Evolutionary conservation across 352 stramenopile genomes (phyloP).

Genomic region (Phytophthora ohioensis): DNA sequence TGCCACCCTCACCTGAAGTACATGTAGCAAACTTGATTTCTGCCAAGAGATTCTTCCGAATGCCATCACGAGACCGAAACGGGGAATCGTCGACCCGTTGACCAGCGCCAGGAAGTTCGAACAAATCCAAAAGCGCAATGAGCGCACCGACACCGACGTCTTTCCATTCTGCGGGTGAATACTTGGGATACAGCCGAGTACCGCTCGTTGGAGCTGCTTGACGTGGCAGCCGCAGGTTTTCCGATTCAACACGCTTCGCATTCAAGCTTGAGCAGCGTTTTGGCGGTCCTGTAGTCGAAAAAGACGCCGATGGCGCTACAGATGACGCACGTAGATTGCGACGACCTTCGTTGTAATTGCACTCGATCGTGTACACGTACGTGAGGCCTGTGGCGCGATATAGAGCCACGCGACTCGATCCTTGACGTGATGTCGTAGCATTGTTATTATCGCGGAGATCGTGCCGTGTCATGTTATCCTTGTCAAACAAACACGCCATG

Average conservation of each 20-base stretch:
- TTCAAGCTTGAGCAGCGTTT: slow-evolving; percentile 23
- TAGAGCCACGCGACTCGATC: slow-evolving; percentile 81
- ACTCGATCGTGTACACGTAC: slow-evolving; percentile 93
- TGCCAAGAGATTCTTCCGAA: slow-evolving; percentile 58
- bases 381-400: slow-evolving; percentile 74
- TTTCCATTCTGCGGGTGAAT: slow-evolving; percentile 67
- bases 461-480: slow-evolving; percentile 78
- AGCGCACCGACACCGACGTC: slow-evolving; percentile 74
- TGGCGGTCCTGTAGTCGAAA: neutral
- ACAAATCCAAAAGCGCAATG: slow-evolving; percentile 70
- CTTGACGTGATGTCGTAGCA: slow-evolving; percentile 64
- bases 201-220: slow-evolving; percentile 29
- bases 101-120: slow-evolving; percentile 49
- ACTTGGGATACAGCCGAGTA: slow-evolving; percentile 68
- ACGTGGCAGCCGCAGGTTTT: slow-evolving; percentile 22
- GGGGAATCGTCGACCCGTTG: slow-evolving; percentile 48
- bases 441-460: slow-evolving; percentile 69
- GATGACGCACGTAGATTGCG: slow-evolving; percentile 45
- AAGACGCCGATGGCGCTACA: slow-evolving; percentile 24
- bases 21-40: slow-evolving; percentile 46
- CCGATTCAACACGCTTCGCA: slow-evolving; percentile 15
- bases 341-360: slow-evolving; percentile 91
- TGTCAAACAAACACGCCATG: slow-evolving; percentile 83
- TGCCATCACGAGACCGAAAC: slow-evolving; percentile 61
- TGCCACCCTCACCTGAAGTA: neutral